Base-by-base conservation (phyloP, 805 yeast genomes). In the Wickerhamomyces rabaulensis region DNA sequence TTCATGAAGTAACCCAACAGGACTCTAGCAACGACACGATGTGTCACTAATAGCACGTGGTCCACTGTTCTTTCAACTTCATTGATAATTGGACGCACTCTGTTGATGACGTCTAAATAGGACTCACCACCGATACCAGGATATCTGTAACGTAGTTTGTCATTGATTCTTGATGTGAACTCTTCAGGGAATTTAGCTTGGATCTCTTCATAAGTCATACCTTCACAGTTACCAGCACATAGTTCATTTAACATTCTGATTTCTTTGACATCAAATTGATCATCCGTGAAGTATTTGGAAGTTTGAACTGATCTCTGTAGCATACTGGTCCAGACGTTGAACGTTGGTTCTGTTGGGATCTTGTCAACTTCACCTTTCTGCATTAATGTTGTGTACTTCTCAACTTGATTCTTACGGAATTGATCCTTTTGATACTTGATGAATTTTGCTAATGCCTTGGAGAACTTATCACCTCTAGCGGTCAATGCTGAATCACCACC, bases 121-220 rank as follows among this genome's bases (percentile, higher is more conserved):
- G 96, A 87, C 65, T 92, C 99, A 16, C 99, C 99, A 8, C 98
- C 97, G 42, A 89, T 87, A 4, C 99, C 99, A 1, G 98, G 99
- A 61, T 92, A 92, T 50, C 99, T 73, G 65, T 92, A 92, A 16
- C 84, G 73, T 56, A 92, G 73, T 65, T 92, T 92, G 65, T 89
- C 85, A 38, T 74, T 71, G 54, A 88, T 67, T 48, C 98, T 76
- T 16, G 89, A 77, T 38, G 76, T 79, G 61, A 84, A 92, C 63
- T 92, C 98, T 33, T 77, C 77, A 0, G 97, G 96, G 57, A 74
- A 79, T 51, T 71, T 68, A 10, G 66, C 68, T 62, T 84, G 87
- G 52, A 92, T 91, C 55, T 92, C 95, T 44, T 81, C 83, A 61
- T 94, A 91, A 0, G 98, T 91, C 84, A 91, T 73, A 3, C 96